Conservation (phyloP, 2,329 filamentous ascomycete genomes). For the Colletotrichum chrysophilum region DNA sequence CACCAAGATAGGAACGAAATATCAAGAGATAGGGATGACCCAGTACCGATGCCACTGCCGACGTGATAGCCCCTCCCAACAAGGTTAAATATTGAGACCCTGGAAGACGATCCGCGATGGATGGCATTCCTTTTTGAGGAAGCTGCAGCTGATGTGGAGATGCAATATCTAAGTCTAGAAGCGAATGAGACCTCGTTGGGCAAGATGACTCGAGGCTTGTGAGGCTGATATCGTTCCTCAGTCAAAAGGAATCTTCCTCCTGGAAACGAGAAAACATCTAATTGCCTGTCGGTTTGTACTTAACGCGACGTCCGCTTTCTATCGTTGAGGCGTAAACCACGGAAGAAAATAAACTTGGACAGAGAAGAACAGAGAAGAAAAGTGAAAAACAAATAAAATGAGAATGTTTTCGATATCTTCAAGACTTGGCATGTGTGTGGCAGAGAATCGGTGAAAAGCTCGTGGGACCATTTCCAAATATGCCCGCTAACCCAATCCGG, state of each 20-base stretch:
- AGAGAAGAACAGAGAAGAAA: too few species aligned
- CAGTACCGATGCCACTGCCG: not conserved
- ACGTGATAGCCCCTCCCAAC: not conserved
- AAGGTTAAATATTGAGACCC: not conserved
- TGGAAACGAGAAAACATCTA: too few species aligned
- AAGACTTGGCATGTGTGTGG: not conserved
- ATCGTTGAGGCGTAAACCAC: too few species aligned
- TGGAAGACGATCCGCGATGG: accelerated
- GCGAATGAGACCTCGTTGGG: accelerated
- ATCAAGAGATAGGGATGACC: not conserved
- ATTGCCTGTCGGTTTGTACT: too few species aligned
- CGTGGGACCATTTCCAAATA: too few species aligned
- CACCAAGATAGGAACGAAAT: not conserved
- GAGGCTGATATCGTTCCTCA: not conserved
- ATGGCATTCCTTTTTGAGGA: not conserved
- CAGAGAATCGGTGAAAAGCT: not conserved
- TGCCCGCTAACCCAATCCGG: not conserved
- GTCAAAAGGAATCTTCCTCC: too few species aligned
- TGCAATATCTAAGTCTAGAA: not conserved
- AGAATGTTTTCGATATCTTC: not conserved
- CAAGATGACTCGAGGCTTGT: accelerated
- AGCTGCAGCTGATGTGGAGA: not conserved
- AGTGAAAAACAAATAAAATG: too few species aligned
- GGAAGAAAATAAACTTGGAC: too few species aligned
- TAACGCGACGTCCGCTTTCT: too few species aligned